Conservation (phyloP, 371 early-diverging fungal species). For the Mortierella sp. region DNA sequence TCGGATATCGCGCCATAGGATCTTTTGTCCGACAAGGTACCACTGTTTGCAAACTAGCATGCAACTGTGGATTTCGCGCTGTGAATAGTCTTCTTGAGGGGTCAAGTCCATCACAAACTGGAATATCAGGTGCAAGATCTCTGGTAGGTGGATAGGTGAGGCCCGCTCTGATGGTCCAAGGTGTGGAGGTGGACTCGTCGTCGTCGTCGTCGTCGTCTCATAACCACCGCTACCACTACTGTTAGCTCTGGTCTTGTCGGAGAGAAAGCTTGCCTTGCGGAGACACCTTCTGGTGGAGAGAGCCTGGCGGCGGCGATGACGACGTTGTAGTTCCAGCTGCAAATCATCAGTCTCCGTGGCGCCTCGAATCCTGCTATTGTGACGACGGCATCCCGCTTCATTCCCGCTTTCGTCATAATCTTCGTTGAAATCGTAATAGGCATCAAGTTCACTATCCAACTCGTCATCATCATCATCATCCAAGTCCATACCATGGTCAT, state of each 20-base stretch:
- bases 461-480: conserved; percentile 15
- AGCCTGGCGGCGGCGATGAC: conserved; percentile 11
- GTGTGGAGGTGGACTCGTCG: conserved; percentile 8
- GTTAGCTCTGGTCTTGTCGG: conserved; percentile 9
- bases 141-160: conserved; percentile 45
- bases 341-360: conserved; percentile 20
- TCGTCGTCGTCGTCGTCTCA: too few species aligned
- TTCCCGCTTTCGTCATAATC: conserved; percentile 2
- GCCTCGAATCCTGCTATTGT: conserved; percentile 10
- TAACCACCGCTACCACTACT: conserved; percentile 7
- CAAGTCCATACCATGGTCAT: conserved; percentile 14
- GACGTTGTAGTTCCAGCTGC: conserved; percentile 26
- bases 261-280: conserved; percentile 30
- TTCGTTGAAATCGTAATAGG: conserved; percentile 7
- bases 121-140: conserved; percentile 48
- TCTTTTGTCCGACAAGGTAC: conserved; percentile 52
- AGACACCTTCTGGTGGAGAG: conserved; percentile 1
- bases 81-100: conserved; percentile 40
- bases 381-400: background rate
- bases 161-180: conserved; percentile 18
- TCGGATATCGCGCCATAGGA: conserved; percentile 52
- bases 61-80: conserved; percentile 43
- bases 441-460: conserved; percentile 12
- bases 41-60: conserved; percentile 48
- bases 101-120: conserved; percentile 44